A percentile compares a stretch with the other conserved stretches of the same genome.
Conservation (phyloP, 768 basidiomycete species). For the Postia placenta region DNA sequence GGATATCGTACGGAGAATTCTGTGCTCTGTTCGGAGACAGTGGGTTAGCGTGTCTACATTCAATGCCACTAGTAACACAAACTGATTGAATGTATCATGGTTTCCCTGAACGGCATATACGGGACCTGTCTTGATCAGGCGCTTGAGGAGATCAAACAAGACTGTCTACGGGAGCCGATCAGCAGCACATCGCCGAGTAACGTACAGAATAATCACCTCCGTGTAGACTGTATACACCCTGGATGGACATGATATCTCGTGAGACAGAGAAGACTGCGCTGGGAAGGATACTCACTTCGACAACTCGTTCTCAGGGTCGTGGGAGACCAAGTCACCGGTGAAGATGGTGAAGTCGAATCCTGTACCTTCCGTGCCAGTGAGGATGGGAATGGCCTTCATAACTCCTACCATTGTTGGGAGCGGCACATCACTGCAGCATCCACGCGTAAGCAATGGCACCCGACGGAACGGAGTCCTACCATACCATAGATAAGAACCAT, state of each 20-base stretch:
- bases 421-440: slow-evolving; percentile 49
- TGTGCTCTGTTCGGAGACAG: slow-evolving; percentile 49
- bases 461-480: too few species aligned
- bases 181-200: neutral
- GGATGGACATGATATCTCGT: too few species aligned
- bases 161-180: slow-evolving; percentile 37
- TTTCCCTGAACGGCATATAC: slow-evolving; percentile 74
- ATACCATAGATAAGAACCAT: slow-evolving; percentile 54
- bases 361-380: slow-evolving; percentile 52
- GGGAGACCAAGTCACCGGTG: slow-evolving; percentile 71
- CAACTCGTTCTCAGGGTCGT: slow-evolving; percentile 60
- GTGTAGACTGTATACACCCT: slow-evolving; percentile 57
- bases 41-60: slow-evolving; percentile 33
- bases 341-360: slow-evolving; percentile 63
- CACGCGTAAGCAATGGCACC: neutral
- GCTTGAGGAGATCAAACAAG: slow-evolving; percentile 61
- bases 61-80: too few species aligned
- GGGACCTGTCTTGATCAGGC: slow-evolving; percentile 55
- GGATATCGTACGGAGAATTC: slow-evolving; percentile 55
- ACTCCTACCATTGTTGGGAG: slow-evolving; percentile 52
- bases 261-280: too few species aligned
- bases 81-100: slow-evolving; percentile 60
- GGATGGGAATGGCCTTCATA: slow-evolving; percentile 58
- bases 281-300: slow-evolving; percentile 23
- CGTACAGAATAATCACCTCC: slow-evolving; percentile 37